A percentile compares a stretch with the other conserved stretches of the same genome.
Evolutionary conservation across 371 early-diverging fungal genomes (phyloP).

Genomic region (Mortierella sp.): DNA sequence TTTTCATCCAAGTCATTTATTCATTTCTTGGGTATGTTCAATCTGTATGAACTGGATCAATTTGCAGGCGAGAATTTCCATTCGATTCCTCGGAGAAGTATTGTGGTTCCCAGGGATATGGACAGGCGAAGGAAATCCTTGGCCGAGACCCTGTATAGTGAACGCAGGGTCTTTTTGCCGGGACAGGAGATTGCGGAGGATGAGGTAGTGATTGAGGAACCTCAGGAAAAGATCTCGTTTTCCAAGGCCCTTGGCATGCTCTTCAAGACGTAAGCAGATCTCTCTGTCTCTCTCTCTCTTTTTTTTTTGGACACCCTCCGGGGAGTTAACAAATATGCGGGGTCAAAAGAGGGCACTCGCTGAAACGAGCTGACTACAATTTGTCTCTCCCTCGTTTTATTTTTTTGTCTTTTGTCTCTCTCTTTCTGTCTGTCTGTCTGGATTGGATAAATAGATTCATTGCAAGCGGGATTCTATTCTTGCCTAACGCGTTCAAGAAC

Average conservation of each 20-base stretch:
- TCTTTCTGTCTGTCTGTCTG: constrained; percentile 4
- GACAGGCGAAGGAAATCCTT: constrained; percentile 23
- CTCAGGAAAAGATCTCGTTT: constrained; percentile 51
- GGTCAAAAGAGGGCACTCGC: no score
- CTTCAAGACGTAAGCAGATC: constrained; percentile 22
- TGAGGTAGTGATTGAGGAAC: constrained; percentile 43
- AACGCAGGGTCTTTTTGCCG: constrained; percentile 58
- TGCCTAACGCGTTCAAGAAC: constrained; percentile 81
- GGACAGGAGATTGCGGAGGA: constrained; percentile 62
- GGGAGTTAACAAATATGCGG: no score
- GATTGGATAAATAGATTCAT: constrained; percentile 62
- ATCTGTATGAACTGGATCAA: constrained; percentile 67
- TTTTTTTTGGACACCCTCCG: constrained; percentile 12
- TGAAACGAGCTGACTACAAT: background rate
- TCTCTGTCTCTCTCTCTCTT: background rate
- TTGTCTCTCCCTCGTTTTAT: constrained; percentile 1
- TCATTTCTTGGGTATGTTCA: constrained; percentile 70
- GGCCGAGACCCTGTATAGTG: constrained; percentile 8
- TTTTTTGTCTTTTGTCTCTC: background rate
- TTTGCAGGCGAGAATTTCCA: constrained; percentile 80
- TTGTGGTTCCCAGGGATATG: constrained; percentile 26
- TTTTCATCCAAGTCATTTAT: constrained; percentile 67
- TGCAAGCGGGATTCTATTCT: constrained; percentile 78
- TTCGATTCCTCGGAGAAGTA: constrained; percentile 27
- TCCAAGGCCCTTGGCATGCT: constrained; percentile 27